A percentile compares a stretch with the other conserved stretches of the same genome.
These are phyloP conservation scores for Malus asiatica DNA, from an alignment of 306 rosid species.

Conservation along the genomic window DNA sequence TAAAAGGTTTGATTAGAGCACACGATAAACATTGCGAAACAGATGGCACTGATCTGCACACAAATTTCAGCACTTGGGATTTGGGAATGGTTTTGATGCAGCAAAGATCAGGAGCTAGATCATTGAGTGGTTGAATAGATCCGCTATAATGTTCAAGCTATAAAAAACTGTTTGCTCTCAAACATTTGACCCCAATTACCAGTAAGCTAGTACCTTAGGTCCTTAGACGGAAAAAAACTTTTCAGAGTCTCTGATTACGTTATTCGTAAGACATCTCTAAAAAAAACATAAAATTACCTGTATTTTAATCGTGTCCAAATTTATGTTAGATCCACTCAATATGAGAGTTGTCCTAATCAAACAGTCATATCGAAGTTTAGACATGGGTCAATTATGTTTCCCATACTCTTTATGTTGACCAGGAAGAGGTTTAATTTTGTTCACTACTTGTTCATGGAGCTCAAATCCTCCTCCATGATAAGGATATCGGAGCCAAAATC, in stretches of 20 bases:
- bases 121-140: too few species aligned
- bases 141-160: not conserved
- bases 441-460: too few species aligned
- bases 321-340: too few species aligned
- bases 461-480: not conserved
- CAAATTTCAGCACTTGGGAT: not conserved
- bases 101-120: too few species aligned
- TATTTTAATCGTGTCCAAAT: not conserved
- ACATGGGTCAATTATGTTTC: too few species aligned
- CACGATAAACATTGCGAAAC: not conserved
- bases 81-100: too few species aligned
- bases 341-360: too few species aligned
- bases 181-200: not conserved
- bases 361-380: too few species aligned
- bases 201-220: not conserved
- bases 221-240: too few species aligned
- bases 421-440: not conserved
- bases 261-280: too few species aligned
- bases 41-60: not conserved
- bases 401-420: not conserved
- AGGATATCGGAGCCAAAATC: not conserved
- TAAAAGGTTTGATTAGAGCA: not conserved
- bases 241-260: too few species aligned
- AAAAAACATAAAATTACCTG: not conserved
- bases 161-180: not conserved